Conservation (phyloP, 306 rosid genomes). For the Adenanthera pavonina region DNA sequence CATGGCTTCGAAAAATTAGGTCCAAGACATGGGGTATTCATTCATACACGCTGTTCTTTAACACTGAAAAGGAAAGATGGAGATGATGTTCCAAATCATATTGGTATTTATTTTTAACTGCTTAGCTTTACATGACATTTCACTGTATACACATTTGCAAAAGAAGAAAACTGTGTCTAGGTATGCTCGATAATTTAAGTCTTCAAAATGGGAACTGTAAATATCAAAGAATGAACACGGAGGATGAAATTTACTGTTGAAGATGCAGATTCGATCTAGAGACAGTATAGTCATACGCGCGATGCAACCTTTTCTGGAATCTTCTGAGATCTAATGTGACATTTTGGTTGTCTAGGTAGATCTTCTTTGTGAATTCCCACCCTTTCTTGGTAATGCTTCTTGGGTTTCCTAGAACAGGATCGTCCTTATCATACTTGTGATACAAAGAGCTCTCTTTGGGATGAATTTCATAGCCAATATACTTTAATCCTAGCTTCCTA, state of each 20-base stretch:
- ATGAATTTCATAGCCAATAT: slow-evolving; percentile 74
- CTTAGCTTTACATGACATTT: background rate
- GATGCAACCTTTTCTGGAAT: slow-evolving; percentile 66
- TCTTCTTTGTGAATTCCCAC: slow-evolving; percentile 87
- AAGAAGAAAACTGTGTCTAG: background rate
- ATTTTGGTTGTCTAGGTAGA: slow-evolving; percentile 84
- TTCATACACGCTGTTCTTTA: background rate
- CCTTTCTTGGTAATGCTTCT: slow-evolving; percentile 68
- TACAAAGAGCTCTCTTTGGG: slow-evolving; percentile 77
- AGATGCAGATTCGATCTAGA: slow-evolving; percentile 39
- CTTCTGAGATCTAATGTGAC: slow-evolving; percentile 72
- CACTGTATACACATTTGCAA: background rate
- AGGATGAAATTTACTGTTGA: slow-evolving; percentile 33
- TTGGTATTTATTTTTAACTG: background rate
- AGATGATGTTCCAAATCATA: background rate
- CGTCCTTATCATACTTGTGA: slow-evolving; percentile 52
- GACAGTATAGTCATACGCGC: slow-evolving; percentile 58
- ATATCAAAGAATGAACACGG: slow-evolving; percentile 32
- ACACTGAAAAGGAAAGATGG: background rate
- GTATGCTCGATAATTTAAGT: slow-evolving; percentile 16
- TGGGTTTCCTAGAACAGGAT: slow-evolving; percentile 75
- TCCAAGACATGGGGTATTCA: background rate
- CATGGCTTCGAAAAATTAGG: background rate
- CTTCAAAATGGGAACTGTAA: slow-evolving; percentile 3
- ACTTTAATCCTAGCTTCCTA: slow-evolving; percentile 78